Conservation (phyloP, 2,329 filamentous ascomycete genomes). For the Mollisia scopiformis region DNA sequence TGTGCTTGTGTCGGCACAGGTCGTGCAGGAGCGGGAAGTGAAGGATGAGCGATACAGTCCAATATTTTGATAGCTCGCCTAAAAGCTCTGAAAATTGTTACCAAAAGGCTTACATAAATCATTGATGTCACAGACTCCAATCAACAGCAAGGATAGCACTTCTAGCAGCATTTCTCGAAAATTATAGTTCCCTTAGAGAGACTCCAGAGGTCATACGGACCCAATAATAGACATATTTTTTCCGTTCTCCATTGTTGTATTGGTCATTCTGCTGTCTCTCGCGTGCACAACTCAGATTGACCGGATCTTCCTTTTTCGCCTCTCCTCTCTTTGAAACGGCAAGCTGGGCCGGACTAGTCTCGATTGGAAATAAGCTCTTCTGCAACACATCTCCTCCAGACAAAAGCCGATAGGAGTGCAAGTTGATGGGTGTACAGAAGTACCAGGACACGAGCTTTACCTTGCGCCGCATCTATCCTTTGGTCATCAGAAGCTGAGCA, state of each 20-base stretch:
- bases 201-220: not conserved
- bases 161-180: not conserved
- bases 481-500: slow-evolving; percentile 22
- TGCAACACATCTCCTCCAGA: slow-evolving; percentile 18
- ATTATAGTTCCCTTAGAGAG: not conserved
- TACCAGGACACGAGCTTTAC: slow-evolving; percentile 8
- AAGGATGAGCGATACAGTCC: not conserved
- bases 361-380: slow-evolving; percentile 11
- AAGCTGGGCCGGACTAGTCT: slow-evolving; percentile 15
- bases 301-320: not conserved
- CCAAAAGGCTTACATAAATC: slow-evolving; percentile 18
- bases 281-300: slow-evolving; percentile 8
- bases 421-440: slow-evolving; percentile 16
- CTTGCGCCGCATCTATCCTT: slow-evolving; percentile 16
- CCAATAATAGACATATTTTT: not conserved
- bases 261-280: not conserved
- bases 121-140: slow-evolving; percentile 14
- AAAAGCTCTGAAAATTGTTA: slow-evolving; percentile 2
- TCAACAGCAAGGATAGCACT: slow-evolving; percentile 11
- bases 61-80: slow-evolving; percentile 12
- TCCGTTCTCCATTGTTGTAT: not conserved
- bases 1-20: not conserved
- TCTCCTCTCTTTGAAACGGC: slow-evolving; percentile 9
- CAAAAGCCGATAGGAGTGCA: slow-evolving; percentile 18
- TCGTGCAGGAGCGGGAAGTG: not conserved